Percentiles rank a stretch among this genome's conserved stretches.
Evolutionary conservation across 805 yeast species (phyloP).

Genomic region (Ogataea sp.): DNA sequence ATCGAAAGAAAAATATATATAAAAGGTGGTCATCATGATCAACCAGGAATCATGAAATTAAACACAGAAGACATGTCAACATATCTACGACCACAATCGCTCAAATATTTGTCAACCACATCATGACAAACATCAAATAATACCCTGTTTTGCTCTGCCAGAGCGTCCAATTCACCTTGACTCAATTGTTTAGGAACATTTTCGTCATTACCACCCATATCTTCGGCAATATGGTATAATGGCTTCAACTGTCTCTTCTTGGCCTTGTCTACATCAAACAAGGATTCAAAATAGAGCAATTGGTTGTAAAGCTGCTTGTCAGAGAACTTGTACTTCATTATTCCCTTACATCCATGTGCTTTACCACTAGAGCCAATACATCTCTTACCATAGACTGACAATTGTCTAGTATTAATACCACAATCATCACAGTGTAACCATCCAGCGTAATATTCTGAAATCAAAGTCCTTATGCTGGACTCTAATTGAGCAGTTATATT

Average conservation of each 20-base stretch:
- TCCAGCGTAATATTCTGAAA: conserved; percentile 76
- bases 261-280: conserved; percentile 79
- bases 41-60: conserved; percentile 6
- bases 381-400: conserved; percentile 82
- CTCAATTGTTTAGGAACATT: conserved; percentile 18
- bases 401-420: conserved; percentile 70
- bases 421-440: conserved; percentile 89
- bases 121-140: conserved; percentile 43
- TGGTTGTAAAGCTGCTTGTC: conserved; percentile 85
- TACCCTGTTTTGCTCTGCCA: conserved; percentile 72
- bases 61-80: conserved; percentile 83
- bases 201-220: conserved; percentile 10
- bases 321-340: conserved; percentile 66
- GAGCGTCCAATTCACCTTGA: conserved; percentile 55
- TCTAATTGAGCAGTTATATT: conserved; percentile 70
- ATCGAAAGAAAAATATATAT: neutral
- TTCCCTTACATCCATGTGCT: conserved; percentile 67
- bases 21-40: neutral
- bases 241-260: conserved; percentile 50
- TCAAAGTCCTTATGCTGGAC: conserved; percentile 55
- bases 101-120: conserved; percentile 65
- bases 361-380: conserved; percentile 63
- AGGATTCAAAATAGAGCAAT: conserved; percentile 63
- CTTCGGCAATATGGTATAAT: conserved; percentile 21
- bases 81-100: conserved; percentile 80